phyloP scores from a whole-genome alignment of 2,329 filamentous ascomycete genomes.

The Dactylellina drechsleri region DNA sequence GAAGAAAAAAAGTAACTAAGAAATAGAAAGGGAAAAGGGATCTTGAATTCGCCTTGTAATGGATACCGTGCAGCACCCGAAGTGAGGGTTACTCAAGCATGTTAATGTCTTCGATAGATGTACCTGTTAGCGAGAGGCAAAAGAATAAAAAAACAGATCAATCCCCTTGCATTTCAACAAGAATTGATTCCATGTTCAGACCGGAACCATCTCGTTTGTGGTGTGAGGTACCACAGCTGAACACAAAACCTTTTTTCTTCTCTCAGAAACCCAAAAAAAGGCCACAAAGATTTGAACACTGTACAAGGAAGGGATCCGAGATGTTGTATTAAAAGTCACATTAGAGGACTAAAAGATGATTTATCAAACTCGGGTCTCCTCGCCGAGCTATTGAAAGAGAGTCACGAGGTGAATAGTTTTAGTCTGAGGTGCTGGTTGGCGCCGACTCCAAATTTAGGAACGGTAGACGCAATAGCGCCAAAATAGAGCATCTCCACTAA shows the following conservation, averaged over 20 bases:
- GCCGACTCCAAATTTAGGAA: conserved; percentile 12
- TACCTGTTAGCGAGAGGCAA: conserved; percentile 2
- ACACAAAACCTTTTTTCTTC: background rate
- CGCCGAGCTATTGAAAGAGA: conserved; percentile 1
- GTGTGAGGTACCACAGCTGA: conserved; percentile 12
- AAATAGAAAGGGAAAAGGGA: background rate
- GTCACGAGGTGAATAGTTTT: conserved; percentile 13
- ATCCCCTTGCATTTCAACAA: conserved; percentile 42
- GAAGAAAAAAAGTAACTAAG: conserved; percentile 7
- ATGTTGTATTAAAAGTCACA: conserved; percentile 19
- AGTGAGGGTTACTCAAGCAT: conserved; percentile 7
- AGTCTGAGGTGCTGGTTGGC: conserved; percentile 6
- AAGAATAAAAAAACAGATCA: conserved; percentile 14
- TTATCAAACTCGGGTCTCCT: conserved; percentile 3
- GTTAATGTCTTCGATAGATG: background rate
- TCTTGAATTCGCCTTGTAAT: background rate
- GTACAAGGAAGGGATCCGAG: conserved; percentile 19
- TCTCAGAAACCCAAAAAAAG: conserved; percentile 19
- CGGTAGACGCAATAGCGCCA: conserved; percentile 4
- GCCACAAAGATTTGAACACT: conserved; percentile 13
- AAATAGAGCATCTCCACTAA: background rate
- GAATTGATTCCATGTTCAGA: conserved; percentile 25
- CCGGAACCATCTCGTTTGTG: background rate
- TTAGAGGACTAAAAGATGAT: background rate
- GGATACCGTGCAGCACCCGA: background rate